Evolutionary conservation across 192 early-diverging fungal species (phyloP), one percentile per base, ranked within the genome.

Genomic region (Backusella luteola): DNA sequence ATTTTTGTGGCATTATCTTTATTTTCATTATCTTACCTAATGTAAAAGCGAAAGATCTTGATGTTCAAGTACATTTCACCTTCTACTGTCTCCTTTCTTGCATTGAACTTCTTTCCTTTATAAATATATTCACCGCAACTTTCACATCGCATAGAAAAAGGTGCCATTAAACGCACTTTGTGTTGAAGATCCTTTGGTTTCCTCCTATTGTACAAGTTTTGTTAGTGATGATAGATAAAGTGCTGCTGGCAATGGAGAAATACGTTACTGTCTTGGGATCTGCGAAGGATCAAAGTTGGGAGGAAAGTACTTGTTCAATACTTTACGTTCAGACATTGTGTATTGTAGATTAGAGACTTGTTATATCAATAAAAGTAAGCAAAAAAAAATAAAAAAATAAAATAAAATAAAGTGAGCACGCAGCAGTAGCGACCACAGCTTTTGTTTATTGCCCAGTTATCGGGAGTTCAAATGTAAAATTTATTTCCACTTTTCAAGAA

Each of bases 91-190:
- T 99, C 97, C 80, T 99, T 99, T 52, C 95, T 87, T 34, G 96
- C 97, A 80, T 99, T 98, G 87, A 99, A 98, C 75, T 99, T 99
- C 77, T 96, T 99, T 34, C 96, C 95, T 83, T 97, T 97, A 84
- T 95, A 96, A 52, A 99, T 93, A 85, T 94, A 99, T 76, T 99
- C 96, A 11, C 97, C 96, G 74, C 98, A 98, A 7, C 94, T 94
- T 46, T 88, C 88, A 86, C 98, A 99, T 49, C 94, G 93, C 98
- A 99, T 99, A 2, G 98, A 97, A 79, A 97, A 99, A 7, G 98
- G 98, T 4, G 98, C 91, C 94, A 98, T 98, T 26, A 99, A 90
- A 29, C 98, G 96, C 23, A 99, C 98, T 76, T 97, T 99, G 79
- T 96, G 94, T 70, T 97, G 95, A 29, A 86, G 87, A 88, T 92